Evolutionary conservation across 148 eudicot species (phyloP), one percentile per base, ranked within the genome.

Genomic region (Arbutus unedo): DNA sequence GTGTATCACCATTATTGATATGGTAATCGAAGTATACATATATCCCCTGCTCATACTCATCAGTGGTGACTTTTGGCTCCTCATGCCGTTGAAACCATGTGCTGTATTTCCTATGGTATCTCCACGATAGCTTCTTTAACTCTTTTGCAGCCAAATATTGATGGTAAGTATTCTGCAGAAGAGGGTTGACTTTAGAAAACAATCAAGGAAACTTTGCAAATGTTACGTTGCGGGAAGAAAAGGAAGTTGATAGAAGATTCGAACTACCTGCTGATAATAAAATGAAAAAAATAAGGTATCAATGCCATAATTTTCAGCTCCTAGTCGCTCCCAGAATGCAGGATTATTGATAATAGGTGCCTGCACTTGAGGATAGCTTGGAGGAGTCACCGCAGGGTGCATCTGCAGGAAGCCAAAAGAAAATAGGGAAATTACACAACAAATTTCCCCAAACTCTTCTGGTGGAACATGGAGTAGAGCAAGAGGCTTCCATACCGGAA

Each of bases 1-100:
- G 93, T 80, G 87, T 82, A 71, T 94, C 98, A 48, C 91, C 99
- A 55, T 87, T 90, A 86, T 89, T 85, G 66, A 60, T 60, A 79
- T 94, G 95, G 86, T 88, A 96, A 89, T 96, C 99, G 15, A 96
- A 96, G 90, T 96, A 96, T 13, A 96, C 97, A 59, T 96, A 96
- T 13, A 95, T 93, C 79, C 99, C 99, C 85, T 93, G 94, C 85
- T 96, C 99, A 86, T 76, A 96, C 84, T 96, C 99, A 91, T 96
- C 99, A 23, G 98, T 96, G 49, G 98, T 96, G 79, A 94, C 89
- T 82, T 93, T 92, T 79, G 99, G 99, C 88, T 96, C 99, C 89
- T 94, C 97, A 15, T 93, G 99, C 78, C 99, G 87, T 85, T 96
- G 99, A 87, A 96, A 96, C 99, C 99, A 96, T 23, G 98, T 96